Base-by-base conservation (phyloP, 139 green algal species). In the Haematococcus lacustris region DNA sequence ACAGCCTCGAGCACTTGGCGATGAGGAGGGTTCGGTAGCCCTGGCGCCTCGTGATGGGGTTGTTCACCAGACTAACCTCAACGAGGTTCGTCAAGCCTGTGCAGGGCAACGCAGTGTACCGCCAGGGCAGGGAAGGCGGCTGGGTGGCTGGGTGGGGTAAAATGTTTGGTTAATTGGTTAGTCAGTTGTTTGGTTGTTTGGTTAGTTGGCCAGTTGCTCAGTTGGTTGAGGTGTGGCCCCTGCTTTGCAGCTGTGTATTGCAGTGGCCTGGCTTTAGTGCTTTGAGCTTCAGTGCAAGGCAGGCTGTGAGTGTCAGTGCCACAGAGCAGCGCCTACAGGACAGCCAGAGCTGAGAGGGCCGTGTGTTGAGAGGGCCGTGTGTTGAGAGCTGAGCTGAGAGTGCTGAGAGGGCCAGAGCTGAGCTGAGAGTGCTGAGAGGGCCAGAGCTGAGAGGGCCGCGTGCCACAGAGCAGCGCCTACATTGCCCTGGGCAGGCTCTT, bases 41-140 rank as follows among this genome's bases (percentile, higher is more conserved):
- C 71, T 88, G 78, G 70, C 88, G 88, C 71, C 84, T 74, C 30
- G 74, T 77, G 38, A 92, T 40, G 5, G 86, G 85, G 77, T 91
- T 92, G 69, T 79, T 79, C 26, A 71, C 67, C 59, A 92, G 66
- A 13, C 74, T 82, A 9, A 92, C 51, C 74, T 92, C 83, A 41
- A 78, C 30, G 63, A 90, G 78, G n/a, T 28, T 47, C 30, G 53
- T 74, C 41, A 90, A 70, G 28, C 30, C 70, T 75, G 51, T 21
- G 53, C 35, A 67, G n/a, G 53, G 53, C 23, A 30, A 4, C 17
- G 4, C 4, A 30, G 53, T 9, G 4, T 37, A 33, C 9, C 17
- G 28, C 25, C 9, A 30, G 4, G 25, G 53, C 23, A 4, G 32
- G 28, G 28, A 30, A 30, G 4, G 13, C 4, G 53, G 13, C 53